phyloP scores from a whole-genome alignment of 208 protist species.

The Porcisia hertigi region DNA sequence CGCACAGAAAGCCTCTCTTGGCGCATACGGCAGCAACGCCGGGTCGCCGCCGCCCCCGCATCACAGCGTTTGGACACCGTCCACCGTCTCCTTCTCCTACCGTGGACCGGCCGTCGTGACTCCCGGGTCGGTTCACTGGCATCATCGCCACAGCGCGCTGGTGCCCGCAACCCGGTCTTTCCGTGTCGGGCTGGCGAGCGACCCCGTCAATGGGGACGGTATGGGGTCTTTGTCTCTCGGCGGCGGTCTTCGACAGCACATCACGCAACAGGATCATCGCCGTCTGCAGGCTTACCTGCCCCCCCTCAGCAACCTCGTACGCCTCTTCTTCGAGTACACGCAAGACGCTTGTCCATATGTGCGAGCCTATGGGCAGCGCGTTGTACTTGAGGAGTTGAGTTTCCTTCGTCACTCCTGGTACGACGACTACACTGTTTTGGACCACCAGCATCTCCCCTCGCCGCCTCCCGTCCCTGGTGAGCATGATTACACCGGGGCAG shows the following conservation, averaged over 20 bases:
- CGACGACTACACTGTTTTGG: constrained; percentile 27
- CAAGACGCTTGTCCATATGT: constrained; percentile 74
- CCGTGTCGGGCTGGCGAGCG: constrained; percentile 6
- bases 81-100: constrained; percentile 21
- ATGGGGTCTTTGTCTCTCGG: background rate
- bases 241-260: constrained; percentile 27
- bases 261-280: constrained; percentile 25
- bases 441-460: constrained; percentile 10
- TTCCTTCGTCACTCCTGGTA: constrained; percentile 57
- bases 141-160: constrained; percentile 25
- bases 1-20: background rate
- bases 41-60: constrained; percentile 1
- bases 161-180: constrained; percentile 22
- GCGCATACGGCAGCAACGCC: constrained; percentile 4
- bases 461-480: constrained; percentile 13
- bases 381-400: constrained; percentile 63
- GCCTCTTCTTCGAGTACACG: constrained; percentile 52
- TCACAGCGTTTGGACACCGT: constrained; percentile 3
- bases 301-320: constrained; percentile 56
- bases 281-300: constrained; percentile 35
- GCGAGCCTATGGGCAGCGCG: constrained; percentile 49
- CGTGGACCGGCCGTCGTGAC: constrained; percentile 16
- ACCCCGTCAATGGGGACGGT: constrained; percentile 3
- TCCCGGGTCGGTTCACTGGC: constrained; percentile 28
- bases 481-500: constrained; percentile 18